Conservation (phyloP, 116 monocot species). For the Phalaenopsis hybrid region DNA sequence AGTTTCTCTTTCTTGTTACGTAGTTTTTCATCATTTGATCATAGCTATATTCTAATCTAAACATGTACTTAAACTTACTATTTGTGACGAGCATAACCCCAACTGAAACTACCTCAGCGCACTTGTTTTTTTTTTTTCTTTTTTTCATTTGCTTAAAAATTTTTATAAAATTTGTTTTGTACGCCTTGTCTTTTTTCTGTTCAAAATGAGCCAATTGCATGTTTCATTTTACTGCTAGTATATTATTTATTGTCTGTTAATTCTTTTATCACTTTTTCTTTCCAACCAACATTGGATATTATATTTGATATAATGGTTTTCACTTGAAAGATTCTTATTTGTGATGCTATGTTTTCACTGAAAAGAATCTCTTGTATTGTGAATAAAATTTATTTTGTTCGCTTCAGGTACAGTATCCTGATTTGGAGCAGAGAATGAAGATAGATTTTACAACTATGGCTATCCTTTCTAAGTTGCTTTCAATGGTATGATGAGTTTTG, state of each 20-base stretch:
- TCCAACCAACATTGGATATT: neutral
- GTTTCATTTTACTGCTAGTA: no score
- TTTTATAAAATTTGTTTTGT: neutral
- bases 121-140: no score
- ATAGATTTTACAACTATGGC: slow-evolving; percentile 78
- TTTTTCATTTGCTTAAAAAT: no score
- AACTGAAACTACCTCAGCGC: no score
- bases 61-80: no score
- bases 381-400: neutral
- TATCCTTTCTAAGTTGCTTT: slow-evolving; percentile 69
- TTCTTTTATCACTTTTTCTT: neutral
- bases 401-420: slow-evolving; percentile 88
- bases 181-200: neutral
- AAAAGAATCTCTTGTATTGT: neutral
- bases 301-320: neutral
- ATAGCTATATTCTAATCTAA: no score
- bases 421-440: slow-evolving; percentile 71
- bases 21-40: no score
- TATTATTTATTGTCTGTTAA: neutral
- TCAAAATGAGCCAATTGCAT: neutral
- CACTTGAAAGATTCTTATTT: neutral
- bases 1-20: no score
- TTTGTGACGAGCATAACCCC: no score
- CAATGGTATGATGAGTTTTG: slow-evolving; percentile 50
- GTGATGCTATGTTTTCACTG: neutral